A percentile compares a stretch with the other conserved stretches of the same genome.
Conservation (phyloP, 257 asterid genomes). For the Forsythia viridissima region DNA sequence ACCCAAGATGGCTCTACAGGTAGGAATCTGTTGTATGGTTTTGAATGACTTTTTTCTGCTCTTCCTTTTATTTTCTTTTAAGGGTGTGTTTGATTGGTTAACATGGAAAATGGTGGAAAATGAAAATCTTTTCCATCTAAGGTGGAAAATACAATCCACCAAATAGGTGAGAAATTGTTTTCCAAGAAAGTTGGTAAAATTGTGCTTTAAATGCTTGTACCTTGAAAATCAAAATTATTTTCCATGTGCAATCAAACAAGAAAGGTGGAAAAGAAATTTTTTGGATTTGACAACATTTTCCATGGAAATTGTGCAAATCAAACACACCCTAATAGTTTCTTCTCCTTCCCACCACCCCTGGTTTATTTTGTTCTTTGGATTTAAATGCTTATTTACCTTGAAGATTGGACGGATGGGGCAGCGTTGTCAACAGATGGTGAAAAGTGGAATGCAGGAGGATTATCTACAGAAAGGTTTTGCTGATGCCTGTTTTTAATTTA, state of each 20-base stretch:
- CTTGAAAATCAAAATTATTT: too few relatives aligned
- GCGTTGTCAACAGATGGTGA: constrained; percentile 44
- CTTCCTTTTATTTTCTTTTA: background rate
- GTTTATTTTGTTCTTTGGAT: constrained; percentile 12
- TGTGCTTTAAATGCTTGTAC: too few relatives aligned
- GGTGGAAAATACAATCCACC: too few relatives aligned
- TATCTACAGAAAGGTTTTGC: constrained; percentile 54
- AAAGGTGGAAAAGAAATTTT: too few relatives aligned
- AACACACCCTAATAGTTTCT: background rate
- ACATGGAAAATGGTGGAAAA: too few relatives aligned
- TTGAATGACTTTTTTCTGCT: background rate
- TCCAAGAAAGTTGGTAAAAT: too few relatives aligned
- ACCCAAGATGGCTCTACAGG: constrained; percentile 70
- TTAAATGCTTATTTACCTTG: constrained; percentile 24
- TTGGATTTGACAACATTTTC: too few relatives aligned
- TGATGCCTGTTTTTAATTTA: constrained; percentile 17
- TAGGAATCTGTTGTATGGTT: constrained; percentile 31
- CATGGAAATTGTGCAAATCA: too few relatives aligned
- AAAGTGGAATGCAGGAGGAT: constrained; percentile 58
- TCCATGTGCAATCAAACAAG: too few relatives aligned
- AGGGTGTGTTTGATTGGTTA: too few relatives aligned
- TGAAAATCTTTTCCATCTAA: too few relatives aligned
- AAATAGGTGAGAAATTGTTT: too few relatives aligned
- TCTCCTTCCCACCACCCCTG: background rate
- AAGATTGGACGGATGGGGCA: constrained; percentile 70